Evolutionary conservation across 1,284 basidiomycete species (phyloP), one percentile per base, ranked within the genome.

Genomic region (Kwoniella shivajii): DNA sequence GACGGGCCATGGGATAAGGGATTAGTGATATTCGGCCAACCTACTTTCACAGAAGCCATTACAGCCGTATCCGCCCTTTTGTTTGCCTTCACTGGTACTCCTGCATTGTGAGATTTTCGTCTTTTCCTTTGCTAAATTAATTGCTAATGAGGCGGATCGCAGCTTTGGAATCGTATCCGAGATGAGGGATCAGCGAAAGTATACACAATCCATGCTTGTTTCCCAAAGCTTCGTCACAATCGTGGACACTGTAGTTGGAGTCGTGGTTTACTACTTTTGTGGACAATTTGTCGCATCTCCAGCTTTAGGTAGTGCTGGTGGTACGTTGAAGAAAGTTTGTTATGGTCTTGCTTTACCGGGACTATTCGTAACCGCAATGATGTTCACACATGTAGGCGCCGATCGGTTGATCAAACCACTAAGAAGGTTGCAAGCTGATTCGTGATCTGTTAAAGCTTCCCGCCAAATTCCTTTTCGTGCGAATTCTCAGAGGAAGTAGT

Each of bases 221-320:
- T 60, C 60, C n/a, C 69, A 73, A 57, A 52, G 66, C 7, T 69
- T 71, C 33, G 72, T 72, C 26, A 74, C 71, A 36, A 61, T 69
- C 39, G 57, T 68, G 9, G 73, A 74, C 57, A 60, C 76, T 45
- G 62, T 36, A 62, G 66, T 75, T 18, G 69, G 60, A 0, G 31
- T 49, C 14, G 50, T 56, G 24, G 60, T 67, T 6, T 67, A 68
- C 64, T 62, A 64, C 57, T 72, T 65, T 59, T 66, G 64, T 50
- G 73, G 73, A 9, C 60, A 68, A 54, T 73, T 72, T 60, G 68
- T 79, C 42, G 66, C 76, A 6, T 71, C 67, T 50, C 79, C 79
- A 2, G 78, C 78, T 1, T 71, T 80, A 9, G 77, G 77, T 0
- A 72, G 72, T 7, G 79, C 78, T 10, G 78, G 79, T 22, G 54